Base-by-base conservation (phyloP, 2,329 filamentous ascomycete species). In the Penicillium sumatraense region DNA sequence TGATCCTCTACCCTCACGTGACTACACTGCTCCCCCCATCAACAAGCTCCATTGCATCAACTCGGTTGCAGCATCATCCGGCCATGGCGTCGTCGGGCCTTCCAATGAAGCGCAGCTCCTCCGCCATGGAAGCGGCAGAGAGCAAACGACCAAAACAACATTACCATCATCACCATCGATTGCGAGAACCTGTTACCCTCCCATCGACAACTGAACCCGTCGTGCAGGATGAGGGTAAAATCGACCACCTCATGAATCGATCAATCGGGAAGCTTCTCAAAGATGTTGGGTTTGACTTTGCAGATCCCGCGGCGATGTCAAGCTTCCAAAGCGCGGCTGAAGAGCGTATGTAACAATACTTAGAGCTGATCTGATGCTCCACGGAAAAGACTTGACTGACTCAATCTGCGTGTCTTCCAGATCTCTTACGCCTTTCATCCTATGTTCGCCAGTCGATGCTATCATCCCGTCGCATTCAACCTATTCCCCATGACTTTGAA, bases 401-500 rank as follows among this genome's bases (percentile, higher is more conserved):
- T 38, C 16, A 40, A 52, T 63, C 21, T 16, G 45, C 67, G 59
- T 68, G 64, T 61, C 56, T 64, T 68, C 56, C 65, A 85, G 82
- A 82, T 68, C 80, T 87, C 69, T 76, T 80, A 41, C 76, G 77
- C 51, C 80, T 87, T 58, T 75, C 83, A 33, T 75, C 77, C 26
- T 76, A 80, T 56, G 79, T 85, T 29, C 80, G 80, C 36, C 77
- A 78, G 44, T 85, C 83, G 5, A 88, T 88, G 86, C 71, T 77
- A 36, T 78, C 79, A 41, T 78, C 78, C 48, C 80, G 86, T 45
- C 81, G 86, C 48, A 79, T 75, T 9, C 76, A 79, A 42, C 81
- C 84, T 1, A 80, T 85, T 20, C 80, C 85, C 0, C 77, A 81
- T 58, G 86, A 88, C 69, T 87, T 87, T 68, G 78, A 83, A 54